Conservation (phyloP, 306 rosid genomes). For the Quercus glauca region DNA sequence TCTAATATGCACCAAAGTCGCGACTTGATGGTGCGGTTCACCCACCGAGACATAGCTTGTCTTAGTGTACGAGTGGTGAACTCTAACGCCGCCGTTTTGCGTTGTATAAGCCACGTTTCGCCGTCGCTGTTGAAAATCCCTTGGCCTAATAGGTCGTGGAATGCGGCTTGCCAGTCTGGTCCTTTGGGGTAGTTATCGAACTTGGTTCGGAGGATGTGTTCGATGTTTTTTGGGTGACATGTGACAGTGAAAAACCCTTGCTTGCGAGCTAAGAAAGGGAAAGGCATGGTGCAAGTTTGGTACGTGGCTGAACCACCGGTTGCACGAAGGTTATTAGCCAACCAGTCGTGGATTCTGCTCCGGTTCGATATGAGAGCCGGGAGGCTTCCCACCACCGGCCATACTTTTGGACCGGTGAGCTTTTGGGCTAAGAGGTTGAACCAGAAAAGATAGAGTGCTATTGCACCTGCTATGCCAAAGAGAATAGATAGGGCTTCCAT, state of each 20-base stretch:
- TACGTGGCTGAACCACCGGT: conserved; percentile 61
- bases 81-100: conserved; percentile 95
- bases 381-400: conserved; percentile 77
- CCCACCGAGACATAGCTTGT: conserved; percentile 96
- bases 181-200: conserved; percentile 93
- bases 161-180: conserved; percentile 80
- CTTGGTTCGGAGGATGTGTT: conserved; percentile 72
- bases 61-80: conserved; percentile 85
- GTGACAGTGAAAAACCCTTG: conserved; percentile 78
- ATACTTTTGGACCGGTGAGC: conserved; percentile 70
- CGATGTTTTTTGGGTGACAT: conserved; percentile 72
- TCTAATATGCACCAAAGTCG: conserved; percentile 83
- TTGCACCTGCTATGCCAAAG: conserved; percentile 30
- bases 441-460: conserved; percentile 56
- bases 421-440: conserved; percentile 46
- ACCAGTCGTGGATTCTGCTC: conserved; percentile 74
- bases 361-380: conserved; percentile 62
- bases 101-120: conserved; percentile 84
- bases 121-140: conserved; percentile 97
- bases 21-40: conserved; percentile 71
- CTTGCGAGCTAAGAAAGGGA: conserved; percentile 67
- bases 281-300: conserved; percentile 69
- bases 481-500: conserved; percentile 49
- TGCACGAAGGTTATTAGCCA: conserved; percentile 51
- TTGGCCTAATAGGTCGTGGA: conserved; percentile 82